Evolutionary conservation across 1,284 basidiomycete genomes (phyloP).

Genomic region (Apiotrichum laibachii): DNA sequence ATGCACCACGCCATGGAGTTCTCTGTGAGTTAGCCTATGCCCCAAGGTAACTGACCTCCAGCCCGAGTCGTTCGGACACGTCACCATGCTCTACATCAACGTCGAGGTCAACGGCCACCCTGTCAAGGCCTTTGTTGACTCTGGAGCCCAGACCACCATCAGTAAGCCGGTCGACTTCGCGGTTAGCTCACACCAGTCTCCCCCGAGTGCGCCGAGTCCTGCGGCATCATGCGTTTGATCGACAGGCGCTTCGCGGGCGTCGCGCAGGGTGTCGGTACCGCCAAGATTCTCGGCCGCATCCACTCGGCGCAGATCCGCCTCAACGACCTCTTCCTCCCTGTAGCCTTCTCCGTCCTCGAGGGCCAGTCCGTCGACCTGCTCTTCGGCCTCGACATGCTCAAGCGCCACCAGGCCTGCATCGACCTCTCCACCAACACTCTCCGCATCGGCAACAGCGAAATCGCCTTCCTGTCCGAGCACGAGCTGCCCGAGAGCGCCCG

Average conservation of each 20-base stretch:
- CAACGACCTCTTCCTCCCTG: slow-evolving; percentile 76
- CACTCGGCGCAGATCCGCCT: slow-evolving; percentile 91
- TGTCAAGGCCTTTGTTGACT: slow-evolving; percentile 96
- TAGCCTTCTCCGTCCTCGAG: slow-evolving; percentile 95
- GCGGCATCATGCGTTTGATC: slow-evolving; percentile 90
- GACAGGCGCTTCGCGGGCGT: slow-evolving; percentile 86
- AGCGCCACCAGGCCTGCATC: slow-evolving; percentile 92
- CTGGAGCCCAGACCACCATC: slow-evolving; percentile 93
- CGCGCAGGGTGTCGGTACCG: slow-evolving; percentile 92
- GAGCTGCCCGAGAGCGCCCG: slow-evolving; percentile 76
- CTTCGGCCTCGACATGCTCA: slow-evolving; percentile 97
- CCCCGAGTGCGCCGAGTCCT: slow-evolving; percentile 87
- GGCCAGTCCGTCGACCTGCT: slow-evolving; percentile 88
- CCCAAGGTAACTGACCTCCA: slow-evolving; percentile 51
- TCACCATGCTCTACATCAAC: slow-evolving; percentile 81
- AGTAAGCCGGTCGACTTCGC: slow-evolving; percentile 59
- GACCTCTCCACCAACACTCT: slow-evolving; percentile 85
- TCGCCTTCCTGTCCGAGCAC: slow-evolving; percentile 87
- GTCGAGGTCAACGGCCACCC: slow-evolving; percentile 88
- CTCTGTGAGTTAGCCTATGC: slow-evolving; percentile 50
- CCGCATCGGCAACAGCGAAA: slow-evolving; percentile 80
- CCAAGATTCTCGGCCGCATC: slow-evolving; percentile 88
- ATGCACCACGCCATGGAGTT: slow-evolving; percentile 88
- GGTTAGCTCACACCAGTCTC: slow-evolving; percentile 62
- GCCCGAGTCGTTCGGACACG: slow-evolving; percentile 89